These are phyloP conservation scores for Saussurea involucrata DNA, from an alignment of 129 eudicot genomes.

Conservation along the genomic window DNA sequence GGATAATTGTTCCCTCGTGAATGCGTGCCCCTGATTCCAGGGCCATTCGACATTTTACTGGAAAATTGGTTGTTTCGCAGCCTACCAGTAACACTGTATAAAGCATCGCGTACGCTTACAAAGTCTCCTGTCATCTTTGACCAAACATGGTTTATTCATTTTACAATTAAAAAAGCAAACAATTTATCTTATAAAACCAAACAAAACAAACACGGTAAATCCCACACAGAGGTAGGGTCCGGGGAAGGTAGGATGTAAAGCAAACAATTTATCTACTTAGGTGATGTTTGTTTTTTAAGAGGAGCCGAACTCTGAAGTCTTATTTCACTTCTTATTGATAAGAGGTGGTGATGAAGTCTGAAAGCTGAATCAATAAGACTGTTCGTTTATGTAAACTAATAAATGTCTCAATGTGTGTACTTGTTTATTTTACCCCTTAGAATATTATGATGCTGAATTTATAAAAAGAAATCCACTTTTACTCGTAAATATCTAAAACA, in stretches of 20 bases:
- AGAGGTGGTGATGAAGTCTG: not conserved
- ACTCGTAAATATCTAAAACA: not conserved
- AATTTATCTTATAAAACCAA: not conserved
- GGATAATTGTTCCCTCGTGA: constrained; percentile 31
- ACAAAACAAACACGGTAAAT: not conserved
- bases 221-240: not conserved
- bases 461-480: not conserved
- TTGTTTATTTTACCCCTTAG: not conserved
- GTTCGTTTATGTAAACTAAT: not conserved
- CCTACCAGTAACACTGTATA: constrained; percentile 57
- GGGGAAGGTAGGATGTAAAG: no score
- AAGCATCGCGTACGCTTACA: constrained; percentile 60
- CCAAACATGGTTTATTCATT: constrained; percentile 1
- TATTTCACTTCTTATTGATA: not conserved
- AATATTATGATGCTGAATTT: not conserved
- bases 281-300: not conserved
- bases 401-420: not conserved
- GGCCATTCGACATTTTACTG: constrained; percentile 30
- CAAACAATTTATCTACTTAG: no score
- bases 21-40: constrained; percentile 27
- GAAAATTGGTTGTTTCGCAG: constrained; percentile 52
- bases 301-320: not conserved
- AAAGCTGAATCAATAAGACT: not conserved
- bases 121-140: constrained; percentile 69
- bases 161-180: not conserved